A percentile compares a stretch with the other conserved stretches of the same genome.
Conservation (phyloP, 164 flowering plant species). For the Echeveria elegans region DNA sequence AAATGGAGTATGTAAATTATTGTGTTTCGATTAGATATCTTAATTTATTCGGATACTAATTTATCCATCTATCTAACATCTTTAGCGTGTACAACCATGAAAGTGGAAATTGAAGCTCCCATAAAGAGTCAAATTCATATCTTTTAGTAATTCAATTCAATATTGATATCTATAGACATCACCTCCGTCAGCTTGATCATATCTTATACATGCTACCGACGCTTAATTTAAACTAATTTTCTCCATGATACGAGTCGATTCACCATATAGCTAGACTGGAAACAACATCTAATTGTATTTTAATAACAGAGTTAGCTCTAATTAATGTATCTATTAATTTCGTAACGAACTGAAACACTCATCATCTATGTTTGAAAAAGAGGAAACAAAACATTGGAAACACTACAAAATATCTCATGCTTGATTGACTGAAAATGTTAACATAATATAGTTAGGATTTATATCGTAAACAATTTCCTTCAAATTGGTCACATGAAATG, state of each 20-base stretch:
- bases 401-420: background rate
- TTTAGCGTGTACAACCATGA: background rate
- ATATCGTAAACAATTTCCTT: background rate
- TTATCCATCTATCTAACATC: too few relatives aligned
- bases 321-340: background rate
- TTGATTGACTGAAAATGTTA: constrained; percentile 1
- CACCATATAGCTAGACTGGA: background rate
- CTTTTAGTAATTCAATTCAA: background rate
- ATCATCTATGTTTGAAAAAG: background rate
- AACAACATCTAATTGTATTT: background rate
- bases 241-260: background rate
- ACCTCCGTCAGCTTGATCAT: background rate
- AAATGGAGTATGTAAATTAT: too few relatives aligned
- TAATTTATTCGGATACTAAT: too few relatives aligned
- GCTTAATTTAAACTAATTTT: too few relatives aligned
- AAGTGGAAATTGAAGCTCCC: background rate
- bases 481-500: background rate
- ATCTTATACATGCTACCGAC: too few relatives aligned
- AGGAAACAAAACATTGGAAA: background rate
- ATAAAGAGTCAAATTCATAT: background rate
- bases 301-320: background rate
- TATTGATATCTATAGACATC: background rate
- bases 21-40: too few relatives aligned
- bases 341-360: background rate
- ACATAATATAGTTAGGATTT: background rate